These are phyloP conservation scores for Fallopia convolvulus DNA, from an alignment of 148 eudicot species.

Conservation along the genomic window DNA sequence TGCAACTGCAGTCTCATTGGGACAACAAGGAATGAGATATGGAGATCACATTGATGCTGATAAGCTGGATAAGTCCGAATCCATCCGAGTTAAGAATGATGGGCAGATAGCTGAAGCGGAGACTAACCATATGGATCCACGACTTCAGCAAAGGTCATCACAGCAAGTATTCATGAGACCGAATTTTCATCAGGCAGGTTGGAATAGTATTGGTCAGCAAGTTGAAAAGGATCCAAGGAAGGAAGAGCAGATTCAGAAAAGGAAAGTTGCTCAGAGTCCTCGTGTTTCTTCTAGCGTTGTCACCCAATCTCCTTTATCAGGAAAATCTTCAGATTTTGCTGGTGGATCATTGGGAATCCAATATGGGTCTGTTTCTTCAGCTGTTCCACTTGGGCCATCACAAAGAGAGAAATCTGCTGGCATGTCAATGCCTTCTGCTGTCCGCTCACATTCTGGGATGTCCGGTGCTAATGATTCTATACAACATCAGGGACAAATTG, in stretches of 20 bases:
- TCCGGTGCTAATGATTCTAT: slow-evolving; percentile 71
- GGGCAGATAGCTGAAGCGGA: slow-evolving; percentile 48
- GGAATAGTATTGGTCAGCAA: slow-evolving; percentile 56
- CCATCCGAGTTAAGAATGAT: slow-evolving; percentile 34
- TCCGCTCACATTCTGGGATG: slow-evolving; percentile 52
- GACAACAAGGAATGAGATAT: slow-evolving; percentile 44
- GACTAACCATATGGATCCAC: slow-evolving; percentile 39
- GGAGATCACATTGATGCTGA: slow-evolving; percentile 47
- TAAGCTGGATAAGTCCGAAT: slow-evolving; percentile 50
- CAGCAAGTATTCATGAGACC: slow-evolving; percentile 50
- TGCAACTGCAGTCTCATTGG: slow-evolving; percentile 27
- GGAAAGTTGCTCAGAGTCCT: slow-evolving; percentile 72
- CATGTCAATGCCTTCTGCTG: slow-evolving; percentile 45
- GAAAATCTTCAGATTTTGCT: slow-evolving; percentile 70
- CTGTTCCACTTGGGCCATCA: slow-evolving; percentile 44
- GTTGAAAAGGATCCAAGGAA: slow-evolving; percentile 56
- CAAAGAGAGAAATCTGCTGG: slow-evolving; percentile 68
- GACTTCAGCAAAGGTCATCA: slow-evolving; percentile 49
- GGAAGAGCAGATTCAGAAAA: slow-evolving; percentile 61
- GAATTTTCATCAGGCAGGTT: slow-evolving; percentile 38
- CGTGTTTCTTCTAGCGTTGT: slow-evolving; percentile 67
- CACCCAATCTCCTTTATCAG: slow-evolving; percentile 72
- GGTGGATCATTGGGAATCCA: slow-evolving; percentile 66
- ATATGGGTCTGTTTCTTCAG: slow-evolving; percentile 54
- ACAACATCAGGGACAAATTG: slow-evolving; percentile 60